Base-by-base conservation (phyloP, 169 alveolate species). In the Cryptosporidium xiaoi region DNA sequence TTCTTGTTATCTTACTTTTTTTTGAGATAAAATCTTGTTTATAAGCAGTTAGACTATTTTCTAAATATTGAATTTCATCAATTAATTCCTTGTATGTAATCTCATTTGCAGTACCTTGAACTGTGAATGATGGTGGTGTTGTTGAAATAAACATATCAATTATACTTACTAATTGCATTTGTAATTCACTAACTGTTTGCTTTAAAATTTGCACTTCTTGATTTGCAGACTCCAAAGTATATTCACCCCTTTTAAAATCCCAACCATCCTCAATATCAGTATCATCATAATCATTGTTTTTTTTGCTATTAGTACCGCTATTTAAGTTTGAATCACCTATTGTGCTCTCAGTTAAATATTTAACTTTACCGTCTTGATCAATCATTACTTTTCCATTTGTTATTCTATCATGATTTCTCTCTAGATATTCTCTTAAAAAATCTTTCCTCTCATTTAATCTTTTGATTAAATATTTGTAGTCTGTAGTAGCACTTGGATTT, bases 121-220 rank as follows among this genome's bases (percentile, higher is more conserved):
- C 29, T 2, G 87, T 77, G 64, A 77, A 77, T 18, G 87, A 77
- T n/a, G 87, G 66, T n/a, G 87, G 87, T 3, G 60, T 13, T 6
- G 87, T 60, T 12, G 87, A 65, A 64, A 77, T 60, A 24, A 77
- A 60, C 87, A 77, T 77, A 60, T 77, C 71, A 51, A 77, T 77
- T 20, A 77, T 77, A 8, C 71, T 48, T 20, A 77, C 71, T 7
- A 77, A 36, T 53, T 77, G 87, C 16, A 77, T 40, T 48, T 77
- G 87, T 36, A 77, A 1, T 51, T 77, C 87, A 24, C 20, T 58
- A 18, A 62, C 55, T 10, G 16, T 60, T 77, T 77, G 87, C 36
- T 60, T 77, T 29, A 77, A 44, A 2, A 77, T 8, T 60, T 77
- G 87, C 3, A 77, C 64, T 3, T 77, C 87, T 16, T 56, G 58